A percentile compares a stretch with the other conserved stretches of the same genome.
These are phyloP conservation scores for Ceratocystis cubensis DNA, from an alignment of 2,329 filamentous ascomycete species.

Conservation along the genomic window DNA sequence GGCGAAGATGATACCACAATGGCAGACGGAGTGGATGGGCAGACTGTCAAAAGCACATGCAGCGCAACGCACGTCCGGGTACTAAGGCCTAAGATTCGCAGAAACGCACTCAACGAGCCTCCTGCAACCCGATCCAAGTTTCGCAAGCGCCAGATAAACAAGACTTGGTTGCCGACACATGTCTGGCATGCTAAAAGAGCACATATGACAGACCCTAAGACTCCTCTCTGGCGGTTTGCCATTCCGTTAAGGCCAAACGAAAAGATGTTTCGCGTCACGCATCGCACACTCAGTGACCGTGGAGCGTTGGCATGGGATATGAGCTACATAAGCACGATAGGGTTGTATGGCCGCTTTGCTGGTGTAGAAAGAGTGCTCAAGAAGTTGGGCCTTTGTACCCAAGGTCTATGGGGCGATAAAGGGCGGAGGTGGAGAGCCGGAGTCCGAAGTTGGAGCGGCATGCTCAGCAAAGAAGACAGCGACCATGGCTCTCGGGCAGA, in stretches of 20 bases:
- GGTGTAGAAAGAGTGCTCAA: conserved; percentile 56
- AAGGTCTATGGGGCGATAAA: conserved; percentile 48
- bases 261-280: conserved; percentile 79
- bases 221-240: conserved; percentile 81
- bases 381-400: conserved; percentile 48
- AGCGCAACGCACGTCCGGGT: not conserved
- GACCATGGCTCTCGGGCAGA: conserved; percentile 30
- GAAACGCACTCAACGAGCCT: conserved; percentile 53
- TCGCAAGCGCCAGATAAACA: conserved; percentile 71
- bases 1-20: conserved; percentile 15
- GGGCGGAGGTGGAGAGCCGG: conserved; percentile 58
- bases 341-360: conserved; percentile 53
- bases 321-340: conserved; percentile 84
- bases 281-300: conserved; percentile 61
- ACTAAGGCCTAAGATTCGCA: conserved; percentile 52
- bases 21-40: conserved; percentile 8
- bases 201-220: conserved; percentile 66
- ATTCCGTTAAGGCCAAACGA: conserved; percentile 74
- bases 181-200: conserved; percentile 88
- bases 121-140: conserved; percentile 51
- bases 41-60: not conserved
- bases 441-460: conserved; percentile 37
- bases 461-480: conserved; percentile 43
- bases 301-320: conserved; percentile 84
- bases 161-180: conserved; percentile 92